Evolutionary conservation across 2,329 filamentous ascomycete genomes (phyloP).

Genomic region (Xylariaceae sp.): DNA sequence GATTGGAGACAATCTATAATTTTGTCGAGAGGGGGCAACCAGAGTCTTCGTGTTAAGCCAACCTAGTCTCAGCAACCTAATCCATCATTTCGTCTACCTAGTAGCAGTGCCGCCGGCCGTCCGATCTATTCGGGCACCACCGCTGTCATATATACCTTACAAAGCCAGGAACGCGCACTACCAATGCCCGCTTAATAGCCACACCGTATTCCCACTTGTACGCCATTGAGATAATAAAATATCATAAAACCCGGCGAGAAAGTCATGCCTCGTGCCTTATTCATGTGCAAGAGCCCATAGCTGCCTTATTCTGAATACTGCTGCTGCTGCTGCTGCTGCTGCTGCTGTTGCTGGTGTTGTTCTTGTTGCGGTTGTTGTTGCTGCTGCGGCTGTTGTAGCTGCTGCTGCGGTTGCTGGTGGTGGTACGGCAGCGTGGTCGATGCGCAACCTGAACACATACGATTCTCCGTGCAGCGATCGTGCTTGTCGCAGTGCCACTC

Average conservation of each 20-base stretch:
- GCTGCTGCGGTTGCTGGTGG: conserved; percentile 15
- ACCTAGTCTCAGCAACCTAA: conserved; percentile 6
- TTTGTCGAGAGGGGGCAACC: background rate
- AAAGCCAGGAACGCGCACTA: conserved; percentile 17
- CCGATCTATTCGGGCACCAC: conserved; percentile 19
- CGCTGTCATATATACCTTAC: conserved; percentile 15
- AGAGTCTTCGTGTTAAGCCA: conserved; percentile 8
- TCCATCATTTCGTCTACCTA: conserved; percentile 13
- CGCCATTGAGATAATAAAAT: conserved; percentile 20
- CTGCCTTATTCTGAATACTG: conserved; percentile 14
- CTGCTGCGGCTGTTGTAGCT: conserved; percentile 11
- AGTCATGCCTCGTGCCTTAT: conserved; percentile 16
- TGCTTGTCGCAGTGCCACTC: conserved; percentile 36
- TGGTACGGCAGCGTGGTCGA: conserved; percentile 23
- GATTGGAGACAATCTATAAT: conserved; percentile 1
- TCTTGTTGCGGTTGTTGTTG: background rate
- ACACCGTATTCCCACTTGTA: conserved; percentile 11
- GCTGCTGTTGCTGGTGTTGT: background rate
- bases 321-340: conserved; percentile 10
- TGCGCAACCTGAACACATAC: conserved; percentile 30
- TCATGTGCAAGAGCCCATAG: conserved; percentile 1
- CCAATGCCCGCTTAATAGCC: conserved; percentile 17
- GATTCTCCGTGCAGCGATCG: conserved; percentile 30
- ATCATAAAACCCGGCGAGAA: conserved; percentile 12
- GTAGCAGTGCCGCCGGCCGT: conserved; percentile 12